Evolutionary conservation across 2,329 filamentous ascomycete genomes (phyloP).

Genomic region (Laburnicola sp.): DNA sequence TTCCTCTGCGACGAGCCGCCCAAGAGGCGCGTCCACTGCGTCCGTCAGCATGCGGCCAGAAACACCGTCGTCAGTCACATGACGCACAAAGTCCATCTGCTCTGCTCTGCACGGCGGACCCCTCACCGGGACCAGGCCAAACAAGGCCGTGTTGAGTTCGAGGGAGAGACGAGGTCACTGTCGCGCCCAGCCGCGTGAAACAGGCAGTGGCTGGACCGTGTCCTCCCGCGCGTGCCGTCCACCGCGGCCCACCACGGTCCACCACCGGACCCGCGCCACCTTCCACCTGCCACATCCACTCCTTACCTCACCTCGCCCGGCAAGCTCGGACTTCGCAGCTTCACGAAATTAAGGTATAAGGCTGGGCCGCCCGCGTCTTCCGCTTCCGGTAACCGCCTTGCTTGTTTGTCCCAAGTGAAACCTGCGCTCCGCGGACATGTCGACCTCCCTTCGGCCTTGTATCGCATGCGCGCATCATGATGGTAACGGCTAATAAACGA

Average conservation of each 20-base stretch:
- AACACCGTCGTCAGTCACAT: not conserved
- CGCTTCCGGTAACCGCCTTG: not conserved
- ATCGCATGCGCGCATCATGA: no score
- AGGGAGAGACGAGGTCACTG: not conserved
- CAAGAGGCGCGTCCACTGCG: conserved; percentile 64
- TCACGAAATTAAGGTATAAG: conserved; percentile 3
- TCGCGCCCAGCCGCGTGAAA: conserved; percentile 4
- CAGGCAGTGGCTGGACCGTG: not conserved
- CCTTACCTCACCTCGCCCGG: not conserved
- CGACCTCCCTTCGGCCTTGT: not conserved
- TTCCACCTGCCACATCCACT: no score
- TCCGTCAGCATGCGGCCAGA: conserved; percentile 19
- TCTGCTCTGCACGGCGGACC: not conserved
- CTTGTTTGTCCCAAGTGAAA: not conserved
- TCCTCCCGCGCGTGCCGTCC: not conserved
- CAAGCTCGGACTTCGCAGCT: not conserved
- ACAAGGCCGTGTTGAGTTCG: conserved; percentile 1
- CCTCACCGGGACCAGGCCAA: conserved; percentile 13
- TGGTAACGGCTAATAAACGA: no score
- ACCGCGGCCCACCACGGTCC: no score
- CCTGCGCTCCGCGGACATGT: not conserved
- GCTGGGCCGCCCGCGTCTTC: conserved; percentile 1
- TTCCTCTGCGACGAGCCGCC: conserved; percentile 58
- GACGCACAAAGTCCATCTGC: conserved; percentile 20
- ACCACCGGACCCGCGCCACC: no score